Evolutionary conservation across 2,329 filamentous ascomycete species (phyloP).

Genomic region (Cladosporium sp.): DNA sequence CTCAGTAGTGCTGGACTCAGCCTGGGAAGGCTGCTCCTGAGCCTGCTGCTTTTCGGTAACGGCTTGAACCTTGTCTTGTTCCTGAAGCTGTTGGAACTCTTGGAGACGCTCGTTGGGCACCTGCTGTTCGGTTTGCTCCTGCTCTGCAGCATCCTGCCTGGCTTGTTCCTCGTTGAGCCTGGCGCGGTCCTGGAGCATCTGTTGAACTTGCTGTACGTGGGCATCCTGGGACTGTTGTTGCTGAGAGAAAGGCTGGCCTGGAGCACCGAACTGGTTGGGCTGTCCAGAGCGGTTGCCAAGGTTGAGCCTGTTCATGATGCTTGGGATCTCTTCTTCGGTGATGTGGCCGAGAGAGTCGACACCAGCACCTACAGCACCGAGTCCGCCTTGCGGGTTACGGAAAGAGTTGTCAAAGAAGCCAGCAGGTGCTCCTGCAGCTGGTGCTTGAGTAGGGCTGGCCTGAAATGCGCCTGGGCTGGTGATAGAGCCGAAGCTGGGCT

Average conservation of each 20-base stretch:
- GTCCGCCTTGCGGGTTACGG: constrained; percentile 40
- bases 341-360: constrained; percentile 47
- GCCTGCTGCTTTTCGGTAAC: constrained; percentile 35
- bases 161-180: constrained; percentile 63
- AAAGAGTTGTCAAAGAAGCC: constrained; percentile 70
- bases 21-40: constrained; percentile 21
- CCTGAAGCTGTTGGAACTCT: constrained; percentile 78
- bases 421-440: constrained; percentile 43
- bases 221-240: constrained; percentile 37
- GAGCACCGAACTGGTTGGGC: constrained; percentile 49
- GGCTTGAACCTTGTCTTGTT: constrained; percentile 34
- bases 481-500: constrained; percentile 94
- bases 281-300: constrained; percentile 51
- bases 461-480: constrained; percentile 75
- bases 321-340: constrained; percentile 70
- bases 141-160: constrained; percentile 51
- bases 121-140: constrained; percentile 42
- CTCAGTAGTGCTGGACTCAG: constrained; percentile 21
- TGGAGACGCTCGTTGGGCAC: constrained; percentile 65
- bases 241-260: constrained; percentile 47
- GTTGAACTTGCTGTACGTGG: constrained; percentile 58
- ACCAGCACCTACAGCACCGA: constrained; percentile 48
- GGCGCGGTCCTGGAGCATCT: constrained; percentile 62
- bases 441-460: constrained; percentile 56
- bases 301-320: constrained; percentile 65